Evolutionary conservation across 345 rosid genomes (phyloP).

Genomic region (Aethionema arabicum): DNA sequence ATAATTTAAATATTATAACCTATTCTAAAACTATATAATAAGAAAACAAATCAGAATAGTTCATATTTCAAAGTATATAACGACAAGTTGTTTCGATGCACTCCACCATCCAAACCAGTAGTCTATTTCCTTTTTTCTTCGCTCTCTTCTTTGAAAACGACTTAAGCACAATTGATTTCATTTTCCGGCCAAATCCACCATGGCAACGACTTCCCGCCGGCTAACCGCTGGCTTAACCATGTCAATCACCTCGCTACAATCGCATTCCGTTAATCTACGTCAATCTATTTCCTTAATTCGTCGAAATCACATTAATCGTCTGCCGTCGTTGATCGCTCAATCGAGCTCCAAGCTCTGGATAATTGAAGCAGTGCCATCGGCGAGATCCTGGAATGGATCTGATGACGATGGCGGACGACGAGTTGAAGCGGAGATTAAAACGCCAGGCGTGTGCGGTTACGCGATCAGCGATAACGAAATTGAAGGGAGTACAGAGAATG

Average conservation of each 20-base stretch:
- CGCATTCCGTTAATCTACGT: constrained; percentile 26
- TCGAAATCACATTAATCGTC: constrained; percentile 29
- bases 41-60: too few relatives aligned
- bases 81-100: background rate
- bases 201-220: constrained; percentile 58
- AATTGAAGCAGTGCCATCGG: constrained; percentile 32
- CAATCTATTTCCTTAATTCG: constrained; percentile 32
- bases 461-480: constrained; percentile 32
- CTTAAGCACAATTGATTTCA: background rate
- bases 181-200: constrained; percentile 6
- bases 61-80: too few relatives aligned
- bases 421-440: constrained; percentile 17
- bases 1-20: too few relatives aligned
- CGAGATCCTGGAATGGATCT: constrained; percentile 40
- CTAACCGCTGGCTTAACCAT: constrained; percentile 37
- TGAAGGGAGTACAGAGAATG: constrained; percentile 4
- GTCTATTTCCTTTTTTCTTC: constrained; percentile 18
- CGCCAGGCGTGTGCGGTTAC: constrained; percentile 45
- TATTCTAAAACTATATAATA: too few relatives aligned
- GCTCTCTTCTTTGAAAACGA: background rate
- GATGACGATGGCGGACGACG: constrained; percentile 33
- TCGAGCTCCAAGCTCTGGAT: constrained; percentile 25
- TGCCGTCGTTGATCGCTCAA: constrained; percentile 25
- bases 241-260: constrained; percentile 23
- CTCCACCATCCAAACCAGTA: background rate